Evolutionary conservation across 768 basidiomycete species (phyloP).

Genomic region (Boletus edulis): DNA sequence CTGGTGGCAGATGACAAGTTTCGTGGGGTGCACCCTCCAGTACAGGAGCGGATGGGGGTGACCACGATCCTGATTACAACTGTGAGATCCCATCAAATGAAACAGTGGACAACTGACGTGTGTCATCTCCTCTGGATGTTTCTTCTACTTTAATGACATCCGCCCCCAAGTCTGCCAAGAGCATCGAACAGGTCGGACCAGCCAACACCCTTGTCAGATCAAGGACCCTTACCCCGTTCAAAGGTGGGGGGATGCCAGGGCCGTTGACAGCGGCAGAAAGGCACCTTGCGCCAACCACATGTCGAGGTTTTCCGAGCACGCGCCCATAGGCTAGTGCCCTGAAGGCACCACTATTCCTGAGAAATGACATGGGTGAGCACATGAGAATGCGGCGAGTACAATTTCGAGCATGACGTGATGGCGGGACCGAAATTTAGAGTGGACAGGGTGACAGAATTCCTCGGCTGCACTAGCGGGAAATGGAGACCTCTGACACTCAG

Average conservation of each 20-base stretch:
- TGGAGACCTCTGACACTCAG: constrained; percentile 21
- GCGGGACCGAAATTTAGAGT: constrained; percentile 14
- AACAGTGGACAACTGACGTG: constrained; percentile 47
- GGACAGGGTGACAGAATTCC: constrained; percentile 24
- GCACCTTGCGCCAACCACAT: not conserved
- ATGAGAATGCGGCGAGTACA: not conserved
- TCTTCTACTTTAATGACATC: constrained; percentile 95
- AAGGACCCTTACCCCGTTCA: constrained; percentile 78
- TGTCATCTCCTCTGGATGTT: constrained; percentile 81
- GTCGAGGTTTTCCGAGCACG: not conserved
- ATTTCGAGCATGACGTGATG: too few relatives aligned
- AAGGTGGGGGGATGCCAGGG: constrained; percentile 70
- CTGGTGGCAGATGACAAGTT: constrained; percentile 71
- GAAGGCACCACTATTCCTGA: not conserved
- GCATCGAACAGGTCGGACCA: constrained; percentile 91
- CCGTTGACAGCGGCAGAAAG: constrained; percentile 13
- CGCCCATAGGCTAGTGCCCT: not conserved
- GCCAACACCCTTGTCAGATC: constrained; percentile 90
- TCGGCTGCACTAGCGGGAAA: constrained; percentile 9
- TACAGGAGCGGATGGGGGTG: constrained; percentile 57
- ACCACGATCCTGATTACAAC: constrained; percentile 54
- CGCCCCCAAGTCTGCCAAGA: constrained; percentile 88
- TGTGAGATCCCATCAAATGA: constrained; percentile 13
- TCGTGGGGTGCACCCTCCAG: constrained; percentile 47
- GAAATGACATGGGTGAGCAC: constrained; percentile 8